Evolutionary conservation across 176 grass and related monocot species (phyloP).

Genomic region (Hyparrhenia diplandra): DNA sequence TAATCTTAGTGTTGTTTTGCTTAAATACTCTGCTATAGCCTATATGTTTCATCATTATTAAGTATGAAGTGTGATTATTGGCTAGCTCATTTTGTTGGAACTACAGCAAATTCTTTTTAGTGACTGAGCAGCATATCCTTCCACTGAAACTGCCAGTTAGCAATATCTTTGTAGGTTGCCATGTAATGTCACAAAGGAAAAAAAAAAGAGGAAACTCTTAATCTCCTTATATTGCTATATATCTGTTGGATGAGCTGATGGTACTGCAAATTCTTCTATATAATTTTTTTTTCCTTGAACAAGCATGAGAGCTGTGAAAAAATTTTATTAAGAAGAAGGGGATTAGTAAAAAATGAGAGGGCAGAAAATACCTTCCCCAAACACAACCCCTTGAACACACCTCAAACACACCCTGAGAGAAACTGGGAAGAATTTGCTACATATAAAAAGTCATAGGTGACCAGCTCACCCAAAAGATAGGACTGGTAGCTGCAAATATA

Average conservation of each 20-base stretch:
- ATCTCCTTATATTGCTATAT: background rate
- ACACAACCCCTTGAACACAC: background rate
- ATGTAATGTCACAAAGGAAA: background rate
- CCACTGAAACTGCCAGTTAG: background rate
- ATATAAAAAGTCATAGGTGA: background rate
- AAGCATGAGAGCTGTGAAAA: background rate
- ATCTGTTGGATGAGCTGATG: constrained; percentile 9
- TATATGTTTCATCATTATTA: background rate
- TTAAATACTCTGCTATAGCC: background rate
- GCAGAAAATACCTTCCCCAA: background rate
- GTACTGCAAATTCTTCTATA: background rate
- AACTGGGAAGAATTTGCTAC: background rate
- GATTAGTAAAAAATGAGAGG: background rate
- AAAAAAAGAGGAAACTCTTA: no score
- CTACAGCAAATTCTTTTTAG: background rate
- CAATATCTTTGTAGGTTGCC: background rate
- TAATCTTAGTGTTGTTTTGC: background rate
- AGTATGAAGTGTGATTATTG: background rate
- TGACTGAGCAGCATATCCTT: background rate
- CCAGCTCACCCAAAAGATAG: background rate
- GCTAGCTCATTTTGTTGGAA: background rate
- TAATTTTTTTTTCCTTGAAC: background rate
- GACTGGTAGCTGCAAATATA: background rate
- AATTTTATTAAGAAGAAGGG: background rate
- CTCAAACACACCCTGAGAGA: background rate